Base-by-base conservation (phyloP, 2,329 filamentous ascomycete species). In the Scedosporium apiospermum region DNA sequence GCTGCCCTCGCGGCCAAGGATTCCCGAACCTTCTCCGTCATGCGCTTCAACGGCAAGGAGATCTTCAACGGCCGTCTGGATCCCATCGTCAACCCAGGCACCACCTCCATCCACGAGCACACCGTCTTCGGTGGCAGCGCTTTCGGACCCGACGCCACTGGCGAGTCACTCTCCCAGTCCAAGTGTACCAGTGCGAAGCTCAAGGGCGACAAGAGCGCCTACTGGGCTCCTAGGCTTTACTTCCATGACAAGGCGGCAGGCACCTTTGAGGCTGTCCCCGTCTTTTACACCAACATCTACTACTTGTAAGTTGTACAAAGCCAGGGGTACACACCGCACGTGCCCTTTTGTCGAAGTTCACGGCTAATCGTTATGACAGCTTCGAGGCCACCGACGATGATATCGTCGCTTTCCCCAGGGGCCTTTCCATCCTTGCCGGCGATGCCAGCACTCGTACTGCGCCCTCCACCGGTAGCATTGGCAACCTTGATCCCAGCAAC, bases 231-330 rank as follows among this genome's bases (percentile, higher is more conserved):
- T 1, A 78, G 79, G 30, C 76, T 93, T 2, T 92, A 87, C 75
- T 91, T 88, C 74, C 76, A 80, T 67, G 82, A 88, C 66, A 80
- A 84, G 68, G 76, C 81, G 67, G 84, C 86, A 66, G 83, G 82
- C 58, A 81, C 80, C 60, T 84, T 90, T 67, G 83, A 87, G 72
- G 79, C 81, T 42, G 89, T 92, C 18, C 79, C 85, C 55, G 76
- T 89, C 65, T 86, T 88, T 69, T 90, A 90, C 71, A 86, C 88
- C 82, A 87, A 87, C 69, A 83, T 83, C 65, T 95, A 95, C 78
- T 93, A 93, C 76, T 87, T 88, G 60, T 62, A 34, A 62, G 60
- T 62, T 12, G 26, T 26, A 26, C 21, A 23, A 23, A 9, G 7
- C 23, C 14, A n/a, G n/a, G n/a, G n/a, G n/a, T n/a, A n/a, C n/a